These are phyloP conservation scores for Apostasia ramifera DNA, from an alignment of 106 monocot genomes.

Conservation along the genomic window DNA sequence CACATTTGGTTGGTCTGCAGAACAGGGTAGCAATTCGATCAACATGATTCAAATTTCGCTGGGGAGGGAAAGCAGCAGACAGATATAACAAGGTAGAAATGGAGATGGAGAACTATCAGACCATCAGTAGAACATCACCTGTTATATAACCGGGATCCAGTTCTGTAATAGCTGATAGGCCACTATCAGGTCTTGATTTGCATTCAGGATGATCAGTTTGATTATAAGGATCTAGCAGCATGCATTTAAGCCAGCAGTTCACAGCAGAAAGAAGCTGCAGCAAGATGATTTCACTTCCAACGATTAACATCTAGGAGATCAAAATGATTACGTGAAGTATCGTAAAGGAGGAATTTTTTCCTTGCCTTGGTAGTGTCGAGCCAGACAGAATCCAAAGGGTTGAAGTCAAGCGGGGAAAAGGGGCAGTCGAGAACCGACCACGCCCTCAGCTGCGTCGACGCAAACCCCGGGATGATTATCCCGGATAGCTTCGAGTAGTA, in stretches of 20 bases:
- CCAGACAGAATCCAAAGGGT: conserved; percentile 95
- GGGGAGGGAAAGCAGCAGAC: too few relatives aligned
- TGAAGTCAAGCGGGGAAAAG: conserved; percentile 94
- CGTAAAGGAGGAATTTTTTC: neutral
- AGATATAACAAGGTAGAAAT: neutral
- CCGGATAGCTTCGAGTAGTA: conserved; percentile 78
- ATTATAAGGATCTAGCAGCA: conserved; percentile 88
- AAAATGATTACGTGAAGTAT: neutral
- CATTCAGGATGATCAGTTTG: conserved; percentile 95
- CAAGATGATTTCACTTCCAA: neutral
- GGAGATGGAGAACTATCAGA: too few relatives aligned
- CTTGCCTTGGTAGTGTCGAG: conserved; percentile 82
- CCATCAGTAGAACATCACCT: conserved; percentile 26
- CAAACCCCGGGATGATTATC: conserved; percentile 96
- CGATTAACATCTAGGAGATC: neutral
- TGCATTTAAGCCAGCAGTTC: conserved; percentile 99
- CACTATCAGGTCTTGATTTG: conserved; percentile 89
- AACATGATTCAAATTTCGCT: neutral
- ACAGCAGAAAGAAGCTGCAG: conserved; percentile 93
- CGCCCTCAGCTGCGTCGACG: conserved; percentile 94
- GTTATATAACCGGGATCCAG: conserved; percentile 98
- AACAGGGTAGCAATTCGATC: too few relatives aligned
- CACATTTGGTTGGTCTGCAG: too few relatives aligned
- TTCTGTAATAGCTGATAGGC: conserved; percentile 95
- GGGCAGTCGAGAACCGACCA: conserved; percentile 99